phyloP scores from a whole-genome alignment of 2,329 filamentous ascomycete genomes.

The Torrubiellomyces zombiae region DNA sequence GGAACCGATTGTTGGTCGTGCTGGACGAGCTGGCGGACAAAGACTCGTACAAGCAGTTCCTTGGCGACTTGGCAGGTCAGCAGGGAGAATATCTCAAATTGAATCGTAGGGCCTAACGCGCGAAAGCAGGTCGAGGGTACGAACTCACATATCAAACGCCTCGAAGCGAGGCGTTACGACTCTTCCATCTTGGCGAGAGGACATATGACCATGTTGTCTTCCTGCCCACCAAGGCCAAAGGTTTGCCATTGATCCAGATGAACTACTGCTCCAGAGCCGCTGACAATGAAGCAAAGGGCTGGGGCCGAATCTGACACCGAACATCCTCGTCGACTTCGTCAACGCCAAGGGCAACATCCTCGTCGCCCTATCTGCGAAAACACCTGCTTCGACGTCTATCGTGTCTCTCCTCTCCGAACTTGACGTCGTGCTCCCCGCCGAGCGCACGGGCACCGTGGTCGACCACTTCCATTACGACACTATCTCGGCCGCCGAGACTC shows the following conservation, averaged over 20 bases:
- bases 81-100: too few species aligned
- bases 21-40: conserved; percentile 71
- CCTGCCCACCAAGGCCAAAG: conserved; percentile 81
- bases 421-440: conserved; percentile 72
- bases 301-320: conserved; percentile 74
- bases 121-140: conserved; percentile 73
- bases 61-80: conserved; percentile 54
- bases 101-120: too few species aligned
- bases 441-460: conserved; percentile 71
- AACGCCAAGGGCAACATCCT: conserved; percentile 86
- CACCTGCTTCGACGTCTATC: conserved; percentile 54
- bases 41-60: conserved; percentile 66
- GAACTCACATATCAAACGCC: conserved; percentile 67
- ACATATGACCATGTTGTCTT: conserved; percentile 83
- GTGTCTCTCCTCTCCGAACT: conserved; percentile 70
- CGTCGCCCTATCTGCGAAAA: conserved; percentile 60
- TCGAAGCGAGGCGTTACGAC: conserved; percentile 57
- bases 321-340: conserved; percentile 76
- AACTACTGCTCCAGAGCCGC: not conserved
- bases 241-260: conserved; percentile 15
- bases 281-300: conserved; percentile 50
- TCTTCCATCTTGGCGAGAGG: conserved; percentile 77
- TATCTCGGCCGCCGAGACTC: conserved; percentile 57
- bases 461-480: conserved; percentile 94
- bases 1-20: conserved; percentile 68